phyloP scores from a whole-genome alignment of 192 early-diverging fungal species.

The Thamnidium elegans region DNA sequence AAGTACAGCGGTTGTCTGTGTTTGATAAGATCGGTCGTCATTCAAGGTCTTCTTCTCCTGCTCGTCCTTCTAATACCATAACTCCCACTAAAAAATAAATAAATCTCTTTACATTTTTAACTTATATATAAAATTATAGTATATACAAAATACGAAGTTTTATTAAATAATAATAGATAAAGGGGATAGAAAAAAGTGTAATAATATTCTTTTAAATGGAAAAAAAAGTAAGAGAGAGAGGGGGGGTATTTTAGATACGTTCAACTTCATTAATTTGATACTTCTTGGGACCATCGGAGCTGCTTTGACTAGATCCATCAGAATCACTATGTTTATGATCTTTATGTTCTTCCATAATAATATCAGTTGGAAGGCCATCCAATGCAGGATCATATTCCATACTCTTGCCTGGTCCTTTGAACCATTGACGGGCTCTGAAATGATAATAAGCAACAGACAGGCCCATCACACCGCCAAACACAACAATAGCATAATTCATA shows the following conservation, averaged over 20 bases:
- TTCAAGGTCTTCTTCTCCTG: constrained; percentile 23
- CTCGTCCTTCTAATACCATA: background rate
- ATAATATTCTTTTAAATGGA: background rate
- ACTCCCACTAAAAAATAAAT: no score
- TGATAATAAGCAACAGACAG: constrained; percentile 39
- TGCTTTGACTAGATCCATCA: background rate
- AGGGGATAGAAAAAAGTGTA: background rate
- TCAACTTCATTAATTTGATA: constrained; percentile 12
- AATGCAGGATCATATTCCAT: constrained; percentile 5
- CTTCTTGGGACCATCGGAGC: background rate
- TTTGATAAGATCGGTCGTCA: constrained; percentile 21
- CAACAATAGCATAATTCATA: constrained; percentile 46
- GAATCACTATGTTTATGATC: background rate
- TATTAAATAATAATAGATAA: background rate
- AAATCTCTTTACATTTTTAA: no score
- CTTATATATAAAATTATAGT: background rate
- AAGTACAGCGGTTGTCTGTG: constrained; percentile 18
- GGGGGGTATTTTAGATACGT: background rate
- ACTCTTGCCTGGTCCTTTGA: constrained; percentile 29
- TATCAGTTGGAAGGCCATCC: constrained; percentile 1
- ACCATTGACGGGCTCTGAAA: constrained; percentile 44
- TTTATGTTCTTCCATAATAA: background rate
- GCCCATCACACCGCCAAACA: constrained; percentile 38
- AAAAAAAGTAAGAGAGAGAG: background rate
- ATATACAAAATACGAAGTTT: constrained; percentile 11